A percentile compares a stretch with the other conserved stretches of the same genome.
These are phyloP conservation scores for Aspergillus phoenicis DNA, from an alignment of 2,329 filamentous ascomycete genomes.

Conservation along the genomic window DNA sequence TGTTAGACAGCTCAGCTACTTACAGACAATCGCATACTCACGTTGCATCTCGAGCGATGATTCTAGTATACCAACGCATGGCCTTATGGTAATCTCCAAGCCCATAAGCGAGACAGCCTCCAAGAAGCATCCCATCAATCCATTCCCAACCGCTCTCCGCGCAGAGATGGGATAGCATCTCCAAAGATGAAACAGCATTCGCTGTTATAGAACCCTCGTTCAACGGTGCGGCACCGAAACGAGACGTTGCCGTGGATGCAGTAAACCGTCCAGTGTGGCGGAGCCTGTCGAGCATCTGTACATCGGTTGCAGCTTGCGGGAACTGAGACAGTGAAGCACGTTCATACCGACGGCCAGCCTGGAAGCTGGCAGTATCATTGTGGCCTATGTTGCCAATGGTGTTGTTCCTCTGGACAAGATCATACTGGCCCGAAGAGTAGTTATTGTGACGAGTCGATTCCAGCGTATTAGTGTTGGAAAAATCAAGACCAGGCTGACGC, in stretches of 20 bases:
- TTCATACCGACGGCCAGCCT: constrained; percentile 21
- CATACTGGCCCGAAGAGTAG: constrained; percentile 42
- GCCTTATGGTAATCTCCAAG: constrained; percentile 78
- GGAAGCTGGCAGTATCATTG: constrained; percentile 20
- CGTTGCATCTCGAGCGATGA: constrained; percentile 61
- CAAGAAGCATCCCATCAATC: constrained; percentile 89
- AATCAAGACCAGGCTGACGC: constrained; percentile 57
- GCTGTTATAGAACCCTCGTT: constrained; percentile 50
- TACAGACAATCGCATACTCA: constrained; percentile 38
- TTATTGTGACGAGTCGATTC: constrained; percentile 37
- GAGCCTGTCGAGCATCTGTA: constrained; percentile 33
- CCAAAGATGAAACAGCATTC: constrained; percentile 67
- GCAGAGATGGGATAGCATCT: constrained; percentile 73
- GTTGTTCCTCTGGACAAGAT: constrained; percentile 28
- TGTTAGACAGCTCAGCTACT: constrained; percentile 24
- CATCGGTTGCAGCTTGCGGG: constrained; percentile 29
- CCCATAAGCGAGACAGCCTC: constrained; percentile 89
- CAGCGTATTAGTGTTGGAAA: constrained; percentile 39
- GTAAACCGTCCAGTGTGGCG: constrained; percentile 37
- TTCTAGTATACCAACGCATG: constrained; percentile 55
- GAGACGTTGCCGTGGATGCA: constrained; percentile 30
- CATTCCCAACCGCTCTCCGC: constrained; percentile 82
- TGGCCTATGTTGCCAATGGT: constrained; percentile 16
- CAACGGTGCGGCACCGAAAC: constrained; percentile 34
- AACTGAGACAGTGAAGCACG: constrained; percentile 33